Percentiles rank a stretch among this genome's conserved stretches.
These are phyloP conservation scores for Nicotiana attenuata DNA, from an alignment of 257 asterid genomes.

Conservation along the genomic window DNA sequence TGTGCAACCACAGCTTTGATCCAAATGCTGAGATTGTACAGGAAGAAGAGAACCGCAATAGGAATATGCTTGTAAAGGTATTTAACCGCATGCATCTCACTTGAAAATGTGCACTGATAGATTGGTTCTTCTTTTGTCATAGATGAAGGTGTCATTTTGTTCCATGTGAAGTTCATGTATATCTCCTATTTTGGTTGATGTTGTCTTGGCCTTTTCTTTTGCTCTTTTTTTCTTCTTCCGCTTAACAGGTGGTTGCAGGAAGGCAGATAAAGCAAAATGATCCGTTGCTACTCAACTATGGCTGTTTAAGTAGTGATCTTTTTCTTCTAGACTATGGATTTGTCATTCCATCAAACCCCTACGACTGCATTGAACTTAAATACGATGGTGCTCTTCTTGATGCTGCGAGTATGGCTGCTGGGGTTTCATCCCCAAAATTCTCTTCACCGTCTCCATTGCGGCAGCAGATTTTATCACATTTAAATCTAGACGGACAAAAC, in stretches of 20 bases:
- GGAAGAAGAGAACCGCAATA: slow-evolving; percentile 48
- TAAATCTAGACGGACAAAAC: slow-evolving; percentile 57
- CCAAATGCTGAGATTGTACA: slow-evolving; percentile 89
- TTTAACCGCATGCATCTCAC: not conserved
- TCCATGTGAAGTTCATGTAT: not conserved
- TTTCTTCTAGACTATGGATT: slow-evolving; percentile 94
- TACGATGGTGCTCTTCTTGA: slow-evolving; percentile 80
- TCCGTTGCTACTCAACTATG: slow-evolving; percentile 74
- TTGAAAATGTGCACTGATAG: not conserved
- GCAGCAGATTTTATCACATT: slow-evolving; percentile 42
- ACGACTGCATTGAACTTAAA: slow-evolving; percentile 82
- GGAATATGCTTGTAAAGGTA: slow-evolving; percentile 78
- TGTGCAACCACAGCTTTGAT: slow-evolving; percentile 97
- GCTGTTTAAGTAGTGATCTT: slow-evolving; percentile 69
- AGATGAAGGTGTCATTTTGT: not conserved
- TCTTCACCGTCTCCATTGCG: slow-evolving; percentile 88
- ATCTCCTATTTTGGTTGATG: not conserved
- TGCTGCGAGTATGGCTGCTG: slow-evolving; percentile 92
- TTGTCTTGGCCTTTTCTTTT: slow-evolving; percentile 2
- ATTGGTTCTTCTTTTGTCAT: not conserved
- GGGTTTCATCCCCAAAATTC: slow-evolving; percentile 58
- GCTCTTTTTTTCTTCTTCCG: not conserved
- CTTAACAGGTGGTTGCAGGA: slow-evolving; percentile 69
- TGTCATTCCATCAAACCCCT: slow-evolving; percentile 72
- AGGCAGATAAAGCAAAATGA: slow-evolving; percentile 50